Evolutionary conservation across 257 asterid genomes (phyloP).

Genomic region (Eucommia ulmoides): DNA sequence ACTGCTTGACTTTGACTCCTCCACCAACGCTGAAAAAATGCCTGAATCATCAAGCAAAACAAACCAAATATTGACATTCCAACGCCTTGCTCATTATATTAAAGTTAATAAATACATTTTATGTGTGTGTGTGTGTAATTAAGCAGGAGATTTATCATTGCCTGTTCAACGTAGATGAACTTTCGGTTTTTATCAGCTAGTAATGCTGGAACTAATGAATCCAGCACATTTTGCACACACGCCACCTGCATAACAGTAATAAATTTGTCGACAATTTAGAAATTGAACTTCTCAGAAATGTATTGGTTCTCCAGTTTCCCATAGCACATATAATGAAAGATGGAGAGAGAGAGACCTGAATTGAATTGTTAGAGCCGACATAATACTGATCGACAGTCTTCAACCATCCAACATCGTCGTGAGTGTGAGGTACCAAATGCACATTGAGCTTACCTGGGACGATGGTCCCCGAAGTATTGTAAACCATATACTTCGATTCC

Average conservation of each 20-base stretch:
- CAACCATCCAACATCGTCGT: conserved; percentile 98
- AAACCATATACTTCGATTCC: conserved; percentile 62
- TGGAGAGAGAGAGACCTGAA: conserved; percentile 42
- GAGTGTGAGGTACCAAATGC: conserved; percentile 92
- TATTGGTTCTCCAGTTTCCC: background rate
- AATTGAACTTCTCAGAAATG: background rate
- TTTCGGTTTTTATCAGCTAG: conserved; percentile 72
- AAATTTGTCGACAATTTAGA: background rate
- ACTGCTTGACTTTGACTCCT: conserved; percentile 50
- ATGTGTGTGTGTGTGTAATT: too few species aligned
- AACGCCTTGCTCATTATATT: background rate
- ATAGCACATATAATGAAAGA: background rate
- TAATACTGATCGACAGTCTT: conserved; percentile 95
- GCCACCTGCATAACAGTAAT: conserved; percentile 48
- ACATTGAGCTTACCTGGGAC: conserved; percentile 73
- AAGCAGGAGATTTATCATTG: conserved; percentile 5
- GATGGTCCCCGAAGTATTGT: conserved; percentile 56
- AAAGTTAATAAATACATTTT: background rate
- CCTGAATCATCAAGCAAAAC: conserved; percentile 28
- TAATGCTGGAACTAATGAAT: conserved; percentile 73
- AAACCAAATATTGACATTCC: background rate
- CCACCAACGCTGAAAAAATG: conserved; percentile 99
- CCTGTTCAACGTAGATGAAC: conserved; percentile 87
- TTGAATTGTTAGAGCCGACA: conserved; percentile 80
- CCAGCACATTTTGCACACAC: conserved; percentile 90